Evolutionary conservation across 768 basidiomycete species (phyloP).

Genomic region (Mycena floridula): DNA sequence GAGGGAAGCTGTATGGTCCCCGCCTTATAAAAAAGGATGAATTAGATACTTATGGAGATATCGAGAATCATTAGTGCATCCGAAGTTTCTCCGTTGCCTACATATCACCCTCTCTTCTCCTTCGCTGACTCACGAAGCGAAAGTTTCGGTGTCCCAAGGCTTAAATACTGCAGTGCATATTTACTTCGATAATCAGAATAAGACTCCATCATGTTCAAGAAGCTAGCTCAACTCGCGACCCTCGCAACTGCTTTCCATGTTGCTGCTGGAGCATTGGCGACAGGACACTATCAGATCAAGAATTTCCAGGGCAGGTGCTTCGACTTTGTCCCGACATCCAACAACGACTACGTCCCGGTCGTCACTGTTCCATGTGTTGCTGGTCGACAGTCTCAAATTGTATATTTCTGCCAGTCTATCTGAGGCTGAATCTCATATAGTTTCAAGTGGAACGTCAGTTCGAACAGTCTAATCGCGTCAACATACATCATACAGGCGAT

Average conservation of each 20-base stretch:
- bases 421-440: background rate
- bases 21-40: no score
- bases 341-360: background rate
- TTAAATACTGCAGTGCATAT: no score
- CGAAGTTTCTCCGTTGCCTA: no score
- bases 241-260: background rate
- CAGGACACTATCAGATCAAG: background rate
- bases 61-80: no score
- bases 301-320: constrained; percentile 1
- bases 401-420: background rate
- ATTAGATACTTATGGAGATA: no score
- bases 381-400: background rate
- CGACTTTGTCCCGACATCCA: constrained; percentile 1
- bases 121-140: no score
- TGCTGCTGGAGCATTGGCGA: background rate
- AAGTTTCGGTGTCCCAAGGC: no score
- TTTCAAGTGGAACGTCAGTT: background rate
- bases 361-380: background rate
- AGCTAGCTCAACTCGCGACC: no score
- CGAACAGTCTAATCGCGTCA: background rate
- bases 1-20: no score
- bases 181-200: no score
- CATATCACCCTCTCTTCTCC: no score
- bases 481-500: background rate
- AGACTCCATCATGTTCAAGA: no score